Percentiles rank a stretch among this genome's conserved stretches.
Conservation (phyloP, 305 asterid species). For the Solanum hybrid region DNA sequence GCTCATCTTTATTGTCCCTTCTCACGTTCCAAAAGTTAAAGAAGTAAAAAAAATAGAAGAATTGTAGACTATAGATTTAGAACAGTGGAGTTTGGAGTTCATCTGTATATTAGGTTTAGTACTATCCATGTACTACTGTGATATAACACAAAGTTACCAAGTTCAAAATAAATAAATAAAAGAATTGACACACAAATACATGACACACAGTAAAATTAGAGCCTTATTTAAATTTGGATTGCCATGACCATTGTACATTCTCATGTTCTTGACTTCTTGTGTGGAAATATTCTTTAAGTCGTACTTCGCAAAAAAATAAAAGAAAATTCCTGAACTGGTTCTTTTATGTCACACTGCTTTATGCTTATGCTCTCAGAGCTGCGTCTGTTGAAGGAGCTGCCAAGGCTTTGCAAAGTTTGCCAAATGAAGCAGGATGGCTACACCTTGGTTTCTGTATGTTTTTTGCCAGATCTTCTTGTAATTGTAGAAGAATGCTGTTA, state of each 20-base stretch:
- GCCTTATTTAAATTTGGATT: neutral
- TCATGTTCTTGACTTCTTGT: neutral
- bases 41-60: neutral
- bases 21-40: neutral
- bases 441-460: conserved; percentile 68
- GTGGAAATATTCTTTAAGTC: neutral
- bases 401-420: conserved; percentile 63
- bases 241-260: neutral
- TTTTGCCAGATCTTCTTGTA: neutral
- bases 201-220: neutral
- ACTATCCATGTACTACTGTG: neutral
- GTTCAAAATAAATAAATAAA: neutral
- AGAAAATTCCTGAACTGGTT: neutral
- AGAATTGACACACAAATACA: neutral
- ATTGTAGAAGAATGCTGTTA: neutral
- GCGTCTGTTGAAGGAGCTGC: conserved; percentile 79
- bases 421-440: conserved; percentile 75
- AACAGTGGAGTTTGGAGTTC: neutral
- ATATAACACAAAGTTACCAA: neutral
- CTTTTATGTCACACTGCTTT: neutral
- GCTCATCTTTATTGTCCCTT: neutral
- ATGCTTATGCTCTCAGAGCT: conserved; percentile 47
- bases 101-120: neutral
- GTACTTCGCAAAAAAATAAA: neutral
- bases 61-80: neutral